These are phyloP conservation scores for thale cress (Arabidopsis thaliana) DNA, from an alignment of 345 rosid species.

Conservation along the genomic window DNA sequence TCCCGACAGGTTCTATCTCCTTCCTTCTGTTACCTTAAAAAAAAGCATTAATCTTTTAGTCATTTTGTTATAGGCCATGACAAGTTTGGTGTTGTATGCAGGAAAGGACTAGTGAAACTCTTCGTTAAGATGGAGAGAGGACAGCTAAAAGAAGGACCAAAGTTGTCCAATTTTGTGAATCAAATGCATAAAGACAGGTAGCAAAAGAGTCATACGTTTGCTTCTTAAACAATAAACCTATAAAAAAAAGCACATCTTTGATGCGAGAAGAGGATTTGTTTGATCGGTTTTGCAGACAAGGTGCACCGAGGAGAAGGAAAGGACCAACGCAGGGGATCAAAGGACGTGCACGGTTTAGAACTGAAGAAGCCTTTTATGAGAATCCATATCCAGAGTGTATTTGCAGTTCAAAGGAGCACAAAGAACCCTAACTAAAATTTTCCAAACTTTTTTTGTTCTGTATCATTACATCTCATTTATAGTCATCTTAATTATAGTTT, in stretches of 20 bases:
- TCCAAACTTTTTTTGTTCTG: slow-evolving; percentile 9
- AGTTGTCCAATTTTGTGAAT: slow-evolving; percentile 56
- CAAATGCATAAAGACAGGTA: slow-evolving; percentile 80
- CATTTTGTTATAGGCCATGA: background rate
- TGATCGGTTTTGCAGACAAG: slow-evolving; percentile 62
- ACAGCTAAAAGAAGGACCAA: slow-evolving; percentile 52
- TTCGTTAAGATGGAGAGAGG: slow-evolving; percentile 76
- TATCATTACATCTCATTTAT: slow-evolving; percentile 3
- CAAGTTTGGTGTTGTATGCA: slow-evolving; percentile 40
- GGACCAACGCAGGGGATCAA: slow-evolving; percentile 71
- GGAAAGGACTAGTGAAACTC: slow-evolving; percentile 77
- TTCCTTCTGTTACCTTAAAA: slow-evolving; percentile 4
- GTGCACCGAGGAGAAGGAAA: slow-evolving; percentile 76
- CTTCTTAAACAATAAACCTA: slow-evolving; percentile 11
- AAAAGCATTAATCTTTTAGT: background rate
- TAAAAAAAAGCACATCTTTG: background rate
- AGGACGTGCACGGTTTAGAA: slow-evolving; percentile 80
- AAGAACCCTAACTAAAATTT: slow-evolving; percentile 4
- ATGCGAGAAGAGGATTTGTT: slow-evolving; percentile 1
- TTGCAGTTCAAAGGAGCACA: slow-evolving; percentile 56
- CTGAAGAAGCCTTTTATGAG: slow-evolving; percentile 92
- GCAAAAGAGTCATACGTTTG: background rate
- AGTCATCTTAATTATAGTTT: background rate
- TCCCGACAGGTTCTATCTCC: slow-evolving; percentile 71
- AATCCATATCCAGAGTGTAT: slow-evolving; percentile 92